Evolutionary conservation across 805 yeast genomes (phyloP).

Genomic region (Sugiyamaella chiloensis): DNA sequence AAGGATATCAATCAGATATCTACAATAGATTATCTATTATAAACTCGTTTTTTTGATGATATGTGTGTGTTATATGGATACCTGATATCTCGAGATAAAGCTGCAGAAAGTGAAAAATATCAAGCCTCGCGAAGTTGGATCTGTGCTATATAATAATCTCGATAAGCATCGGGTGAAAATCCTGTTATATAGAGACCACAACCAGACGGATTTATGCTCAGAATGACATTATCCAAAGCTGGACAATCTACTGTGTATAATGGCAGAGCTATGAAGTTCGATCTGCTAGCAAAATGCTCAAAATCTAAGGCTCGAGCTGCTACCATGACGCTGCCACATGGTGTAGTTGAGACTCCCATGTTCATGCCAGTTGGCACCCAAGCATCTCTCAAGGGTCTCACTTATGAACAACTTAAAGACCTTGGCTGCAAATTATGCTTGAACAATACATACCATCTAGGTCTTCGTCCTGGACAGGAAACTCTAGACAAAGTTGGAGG

Average conservation of each 20-base stretch:
- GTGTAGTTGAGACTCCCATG: conserved; percentile 42
- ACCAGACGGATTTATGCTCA: too few species aligned
- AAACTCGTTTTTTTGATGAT: too few species aligned
- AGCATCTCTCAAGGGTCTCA: conserved; percentile 44
- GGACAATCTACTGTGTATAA: conserved; percentile 12
- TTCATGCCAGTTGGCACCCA: conserved; percentile 50
- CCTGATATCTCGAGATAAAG: too few species aligned
- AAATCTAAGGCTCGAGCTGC: conserved; percentile 44
- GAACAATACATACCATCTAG: conserved; percentile 45
- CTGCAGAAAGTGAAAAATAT: too few species aligned
- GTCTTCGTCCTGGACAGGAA: conserved; percentile 43
- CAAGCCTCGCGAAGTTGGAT: too few species aligned
- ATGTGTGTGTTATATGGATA: too few species aligned
- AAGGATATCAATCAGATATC: too few species aligned
- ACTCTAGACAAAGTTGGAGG: conserved; percentile 42
- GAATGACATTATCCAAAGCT: conserved; percentile 6
- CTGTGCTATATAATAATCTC: too few species aligned
- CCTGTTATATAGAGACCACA: too few species aligned
- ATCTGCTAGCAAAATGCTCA: conserved; percentile 41
- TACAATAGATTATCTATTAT: too few species aligned
- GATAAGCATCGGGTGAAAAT: too few species aligned
- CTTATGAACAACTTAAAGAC: conserved; percentile 40
- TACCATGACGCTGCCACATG: conserved; percentile 41
- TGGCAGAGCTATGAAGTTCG: conserved; percentile 36
- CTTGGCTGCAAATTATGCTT: conserved; percentile 42